Base-by-base conservation (phyloP, 768 basidiomycete species). In the Tricholoma sp. region DNA sequence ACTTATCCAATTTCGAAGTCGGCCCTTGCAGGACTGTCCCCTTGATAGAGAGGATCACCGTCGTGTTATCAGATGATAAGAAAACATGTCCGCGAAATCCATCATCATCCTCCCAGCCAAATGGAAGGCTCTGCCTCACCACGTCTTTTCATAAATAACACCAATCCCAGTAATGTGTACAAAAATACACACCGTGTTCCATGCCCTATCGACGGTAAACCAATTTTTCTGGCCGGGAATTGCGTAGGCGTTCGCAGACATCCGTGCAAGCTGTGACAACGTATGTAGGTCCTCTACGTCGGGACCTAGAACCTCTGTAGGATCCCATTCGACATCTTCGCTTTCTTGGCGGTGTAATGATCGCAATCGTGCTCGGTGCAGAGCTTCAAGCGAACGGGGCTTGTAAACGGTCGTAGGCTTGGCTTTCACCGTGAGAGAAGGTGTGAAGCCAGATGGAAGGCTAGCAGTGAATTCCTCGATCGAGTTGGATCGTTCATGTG, bases 21-120 rank as follows among this genome's bases (percentile, higher is more conserved):
- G 88, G 84, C 2, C 94, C 94, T 59, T 82, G 80, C 0, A 94
- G 69, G 0, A 91, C 92, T 0, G 95, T 98, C 4, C 80, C 80
- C 66, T 98, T 98, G 70, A 98, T 91, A 44, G 92, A 82, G 31
- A 98, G 79, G 9, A 98, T 80, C 57, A 93, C 78, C 0, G 91
- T 95, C 9, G 84, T 79, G 66, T 96, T 94, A 66, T 86, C 84
- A 10, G 80, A 78, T 11, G 87, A 84, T 41, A 85, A 74, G 64
- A 96, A 96, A 49, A 96, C 88, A 66, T 94, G 94, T 5, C 94
- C 96, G 52, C 95, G 82, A 63, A 98, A 88, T 4, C 94, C 94
- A 60, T 91, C 80, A 12, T 78, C 72, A 29, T 80, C 77, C 59
- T 89, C 85, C 86, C 86, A 90, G 4, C 90, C 89, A 59, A 89